These are phyloP conservation scores for Annulohypoxylon maeteangense DNA, from an alignment of 495 filamentous ascomycete species.

Conservation along the genomic window DNA sequence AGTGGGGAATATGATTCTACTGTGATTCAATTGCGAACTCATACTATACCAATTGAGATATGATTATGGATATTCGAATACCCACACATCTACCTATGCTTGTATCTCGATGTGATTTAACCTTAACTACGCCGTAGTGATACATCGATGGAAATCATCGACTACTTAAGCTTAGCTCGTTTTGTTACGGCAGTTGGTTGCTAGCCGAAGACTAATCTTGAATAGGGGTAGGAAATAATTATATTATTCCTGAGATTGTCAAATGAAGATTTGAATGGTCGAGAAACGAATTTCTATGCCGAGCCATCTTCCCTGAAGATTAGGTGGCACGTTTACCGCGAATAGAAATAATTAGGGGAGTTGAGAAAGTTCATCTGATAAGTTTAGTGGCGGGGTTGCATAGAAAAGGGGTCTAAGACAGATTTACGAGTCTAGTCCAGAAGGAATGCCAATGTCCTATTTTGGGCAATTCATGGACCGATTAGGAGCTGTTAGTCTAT, in stretches of 20 bases:
- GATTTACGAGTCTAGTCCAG: not conserved
- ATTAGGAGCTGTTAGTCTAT: not conserved
- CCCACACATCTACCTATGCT: not conserved
- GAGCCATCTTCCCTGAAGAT: not conserved
- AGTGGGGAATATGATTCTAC: not conserved
- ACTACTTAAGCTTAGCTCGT: not conserved
- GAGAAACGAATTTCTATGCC: not conserved
- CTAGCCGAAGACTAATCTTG: conserved; percentile 9
- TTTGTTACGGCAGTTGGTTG: conserved; percentile 22
- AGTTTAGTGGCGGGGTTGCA: not conserved
- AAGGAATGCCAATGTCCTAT: not conserved
- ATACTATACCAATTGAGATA: not conserved
- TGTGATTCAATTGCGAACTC: not conserved
- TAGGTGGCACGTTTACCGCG: not conserved
- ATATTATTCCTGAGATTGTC: conserved; percentile 10
- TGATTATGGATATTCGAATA: conserved; percentile 6
- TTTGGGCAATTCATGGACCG: not conserved
- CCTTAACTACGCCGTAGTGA: not conserved
- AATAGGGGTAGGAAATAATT: conserved; percentile 22
- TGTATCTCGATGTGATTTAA: not conserved
- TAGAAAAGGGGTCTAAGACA: not conserved
- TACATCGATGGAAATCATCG: not conserved
- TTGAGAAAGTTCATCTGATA: not conserved
- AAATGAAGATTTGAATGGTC: conserved; percentile 9
- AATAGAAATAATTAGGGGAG: not conserved